Conservation (phyloP, 148 eudicot genomes). For the Bassia scoparia region DNA sequence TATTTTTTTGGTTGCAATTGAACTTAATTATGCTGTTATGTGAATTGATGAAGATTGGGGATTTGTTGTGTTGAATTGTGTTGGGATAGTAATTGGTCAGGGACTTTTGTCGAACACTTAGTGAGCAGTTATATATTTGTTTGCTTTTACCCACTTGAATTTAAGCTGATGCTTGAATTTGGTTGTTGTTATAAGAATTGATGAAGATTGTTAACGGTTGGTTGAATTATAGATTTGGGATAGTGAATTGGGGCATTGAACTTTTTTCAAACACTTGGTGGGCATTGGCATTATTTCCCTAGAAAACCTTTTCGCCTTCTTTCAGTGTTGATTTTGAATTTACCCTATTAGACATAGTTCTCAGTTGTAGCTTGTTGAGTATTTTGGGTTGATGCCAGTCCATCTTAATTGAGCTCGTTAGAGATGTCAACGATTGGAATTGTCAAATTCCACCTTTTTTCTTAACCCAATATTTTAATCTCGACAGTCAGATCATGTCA, state of each 20-base stretch:
- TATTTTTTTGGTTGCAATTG: background rate
- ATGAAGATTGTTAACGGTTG: background rate
- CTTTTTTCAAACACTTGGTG: constrained; percentile 2
- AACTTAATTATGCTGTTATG: background rate
- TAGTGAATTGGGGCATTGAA: constrained; percentile 3
- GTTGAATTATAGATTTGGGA: constrained; percentile 7
- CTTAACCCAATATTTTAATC: background rate
- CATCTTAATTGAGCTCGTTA: too few species aligned
- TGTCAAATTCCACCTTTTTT: too few species aligned
- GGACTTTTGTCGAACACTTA: background rate
- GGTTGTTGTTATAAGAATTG: background rate
- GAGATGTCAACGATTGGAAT: too few species aligned
- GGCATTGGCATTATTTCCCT: too few species aligned
- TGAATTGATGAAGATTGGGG: background rate
- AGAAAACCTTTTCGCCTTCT: too few species aligned
- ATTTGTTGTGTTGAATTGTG: background rate
- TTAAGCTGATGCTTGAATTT: too few species aligned
- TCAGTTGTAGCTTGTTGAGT: too few species aligned
- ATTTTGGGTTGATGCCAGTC: too few species aligned
- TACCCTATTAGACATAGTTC: too few species aligned
- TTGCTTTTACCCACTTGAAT: too few species aligned
- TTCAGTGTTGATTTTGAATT: too few species aligned
- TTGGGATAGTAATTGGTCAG: constrained; percentile 10
- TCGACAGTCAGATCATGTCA: too few species aligned
- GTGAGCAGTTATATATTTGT: background rate